phyloP scores from a whole-genome alignment of 2,329 filamentous ascomycete genomes.

The Cladosporium oxysporum region DNA sequence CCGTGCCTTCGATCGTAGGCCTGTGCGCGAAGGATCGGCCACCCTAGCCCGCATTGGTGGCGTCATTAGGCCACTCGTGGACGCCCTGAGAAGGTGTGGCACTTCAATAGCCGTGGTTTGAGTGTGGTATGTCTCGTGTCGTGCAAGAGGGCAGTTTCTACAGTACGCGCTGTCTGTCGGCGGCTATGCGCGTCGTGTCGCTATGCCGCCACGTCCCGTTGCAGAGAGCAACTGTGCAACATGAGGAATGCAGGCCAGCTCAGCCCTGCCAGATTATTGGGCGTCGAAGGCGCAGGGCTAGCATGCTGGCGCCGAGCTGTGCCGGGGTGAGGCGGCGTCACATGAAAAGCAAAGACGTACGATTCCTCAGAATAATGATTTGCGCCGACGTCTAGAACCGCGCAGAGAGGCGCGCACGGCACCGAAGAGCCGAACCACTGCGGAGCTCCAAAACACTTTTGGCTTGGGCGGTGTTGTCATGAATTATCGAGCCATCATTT shows the following conservation, averaged over 20 bases:
- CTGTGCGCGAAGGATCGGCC: slow-evolving; percentile 2
- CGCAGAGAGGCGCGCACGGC: not conserved
- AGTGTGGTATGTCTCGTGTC: not conserved
- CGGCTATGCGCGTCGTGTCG: not conserved
- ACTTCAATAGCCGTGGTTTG: slow-evolving; percentile 2
- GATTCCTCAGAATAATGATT: not conserved
- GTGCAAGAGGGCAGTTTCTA: not conserved
- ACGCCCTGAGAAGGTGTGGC: not conserved
- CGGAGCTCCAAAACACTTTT: not conserved
- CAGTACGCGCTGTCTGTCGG: not conserved
- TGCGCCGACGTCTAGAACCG: not conserved
- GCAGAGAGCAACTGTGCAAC: slow-evolving; percentile 4
- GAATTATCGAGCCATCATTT: not conserved
- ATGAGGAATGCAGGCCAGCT: slow-evolving; percentile 4
- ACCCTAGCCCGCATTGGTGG: slow-evolving; percentile 5
- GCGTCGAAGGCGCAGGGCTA: slow-evolving; percentile 5
- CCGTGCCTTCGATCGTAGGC: slow-evolving; percentile 1
- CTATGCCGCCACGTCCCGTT: not conserved
- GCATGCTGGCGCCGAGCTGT: not conserved
- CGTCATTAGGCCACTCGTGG: not conserved
- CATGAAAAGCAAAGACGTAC: not conserved
- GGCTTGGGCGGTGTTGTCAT: slow-evolving; percentile 7
- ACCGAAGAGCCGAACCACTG: not conserved
- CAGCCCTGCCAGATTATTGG: slow-evolving; percentile 3
- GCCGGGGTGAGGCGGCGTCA: not conserved